Evolutionary conservation across 139 green algal species (phyloP).

Genomic region (Tetratostichococcus sp.): DNA sequence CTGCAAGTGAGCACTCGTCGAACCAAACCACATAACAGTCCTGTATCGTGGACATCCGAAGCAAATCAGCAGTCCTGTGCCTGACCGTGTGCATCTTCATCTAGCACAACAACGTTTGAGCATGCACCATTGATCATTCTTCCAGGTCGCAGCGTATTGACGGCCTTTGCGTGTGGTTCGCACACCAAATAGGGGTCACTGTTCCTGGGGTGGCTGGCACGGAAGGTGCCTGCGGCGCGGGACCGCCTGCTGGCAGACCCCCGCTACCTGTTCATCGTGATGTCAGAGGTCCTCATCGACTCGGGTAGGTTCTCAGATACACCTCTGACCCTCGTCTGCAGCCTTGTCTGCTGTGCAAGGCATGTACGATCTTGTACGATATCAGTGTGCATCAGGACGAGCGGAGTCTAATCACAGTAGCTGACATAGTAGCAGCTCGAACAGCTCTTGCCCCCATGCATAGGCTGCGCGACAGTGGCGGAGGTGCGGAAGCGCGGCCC

Average conservation of each 20-base stretch:
- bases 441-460: too few species aligned
- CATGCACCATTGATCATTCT: too few species aligned
- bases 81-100: background rate
- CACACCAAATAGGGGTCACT: constrained; percentile 16
- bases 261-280: constrained; percentile 86
- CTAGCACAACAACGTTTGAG: too few species aligned
- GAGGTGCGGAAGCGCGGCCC: constrained; percentile 93
- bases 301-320: constrained; percentile 42
- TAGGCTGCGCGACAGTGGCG: constrained; percentile 88
- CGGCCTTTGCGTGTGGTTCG: background rate
- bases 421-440: too few species aligned
- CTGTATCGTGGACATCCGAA: too few species aligned
- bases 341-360: too few species aligned
- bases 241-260: constrained; percentile 81
- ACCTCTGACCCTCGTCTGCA: too few species aligned
- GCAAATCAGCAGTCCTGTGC: background rate
- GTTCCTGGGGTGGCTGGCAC: constrained; percentile 50
- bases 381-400: too few species aligned
- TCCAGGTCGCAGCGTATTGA: background rate
- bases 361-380: too few species aligned
- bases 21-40: background rate
- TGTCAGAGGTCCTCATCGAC: constrained; percentile 87
- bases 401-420: too few species aligned
- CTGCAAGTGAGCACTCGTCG: constrained; percentile 14
- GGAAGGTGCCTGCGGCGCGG: constrained; percentile 59